A percentile compares a stretch with the other conserved stretches of the same genome.
Conservation (phyloP, 1,139 yeast genomes). For the Protomyces arabidopsidicola region DNA sequence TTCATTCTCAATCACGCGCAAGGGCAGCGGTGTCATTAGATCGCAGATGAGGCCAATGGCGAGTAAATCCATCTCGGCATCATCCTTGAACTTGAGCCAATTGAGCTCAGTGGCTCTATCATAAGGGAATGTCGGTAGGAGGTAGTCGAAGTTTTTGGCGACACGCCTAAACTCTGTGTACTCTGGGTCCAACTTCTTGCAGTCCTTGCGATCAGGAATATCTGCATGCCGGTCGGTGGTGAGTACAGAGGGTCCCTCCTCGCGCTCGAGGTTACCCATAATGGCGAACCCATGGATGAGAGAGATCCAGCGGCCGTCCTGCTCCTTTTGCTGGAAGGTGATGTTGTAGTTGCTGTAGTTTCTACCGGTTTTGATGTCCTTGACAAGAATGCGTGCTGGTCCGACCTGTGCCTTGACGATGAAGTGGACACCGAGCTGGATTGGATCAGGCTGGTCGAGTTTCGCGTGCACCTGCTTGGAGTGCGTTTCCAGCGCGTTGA, state of each 20-base stretch:
- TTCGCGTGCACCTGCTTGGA: slow-evolving; percentile 1
- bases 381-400: slow-evolving; percentile 5
- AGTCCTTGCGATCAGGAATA: slow-evolving; percentile 1
- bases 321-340: slow-evolving; percentile 13
- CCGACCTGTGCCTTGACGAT: slow-evolving; percentile 22
- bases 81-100: slow-evolving; percentile 20
- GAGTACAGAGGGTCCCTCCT: slow-evolving; percentile 3
- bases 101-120: slow-evolving; percentile 7
- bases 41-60: slow-evolving; percentile 19
- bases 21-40: slow-evolving; percentile 23
- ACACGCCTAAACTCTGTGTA: slow-evolving; percentile 17
- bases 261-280: slow-evolving; percentile 13
- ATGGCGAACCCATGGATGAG: slow-evolving; percentile 11
- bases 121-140: background rate
- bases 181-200: background rate
- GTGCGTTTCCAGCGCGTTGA: slow-evolving; percentile 17
- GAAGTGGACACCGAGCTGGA: slow-evolving; percentile 13
- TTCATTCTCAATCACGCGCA: slow-evolving; percentile 12
- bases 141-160: slow-evolving; percentile 19
- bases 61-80: slow-evolving; percentile 13
- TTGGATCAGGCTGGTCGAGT: slow-evolving; percentile 15
- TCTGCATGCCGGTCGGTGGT: slow-evolving; percentile 6
- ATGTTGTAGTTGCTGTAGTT: slow-evolving; percentile 19
- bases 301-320: slow-evolving; percentile 16
- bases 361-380: slow-evolving; percentile 21